Conservation (phyloP, 2,329 filamentous ascomycete genomes). For the Scedosporium aurantiacum region DNA sequence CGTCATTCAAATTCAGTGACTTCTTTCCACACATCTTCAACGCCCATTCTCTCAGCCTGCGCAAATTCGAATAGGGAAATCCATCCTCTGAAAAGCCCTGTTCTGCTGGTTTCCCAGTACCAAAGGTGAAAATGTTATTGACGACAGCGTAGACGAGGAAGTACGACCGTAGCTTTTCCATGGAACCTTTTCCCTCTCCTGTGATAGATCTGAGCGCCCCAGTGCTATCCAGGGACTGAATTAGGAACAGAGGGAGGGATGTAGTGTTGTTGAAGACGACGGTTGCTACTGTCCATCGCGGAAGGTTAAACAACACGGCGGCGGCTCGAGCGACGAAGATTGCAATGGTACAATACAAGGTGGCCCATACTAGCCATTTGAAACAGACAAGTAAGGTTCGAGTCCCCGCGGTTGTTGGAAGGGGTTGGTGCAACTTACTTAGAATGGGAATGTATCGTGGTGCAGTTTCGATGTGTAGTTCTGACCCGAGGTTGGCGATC, state of each 20-base stretch:
- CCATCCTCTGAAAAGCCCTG: constrained; percentile 17
- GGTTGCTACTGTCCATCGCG: constrained; percentile 32
- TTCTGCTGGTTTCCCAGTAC: constrained; percentile 33
- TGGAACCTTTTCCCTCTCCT: constrained; percentile 23
- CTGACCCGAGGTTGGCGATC: constrained; percentile 31
- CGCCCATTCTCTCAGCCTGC: background rate
- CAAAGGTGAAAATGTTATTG: constrained; percentile 52
- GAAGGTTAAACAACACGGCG: constrained; percentile 23
- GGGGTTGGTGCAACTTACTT: background rate
- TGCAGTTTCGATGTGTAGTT: constrained; percentile 25
- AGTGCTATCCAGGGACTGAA: constrained; percentile 32
- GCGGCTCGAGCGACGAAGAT: background rate
- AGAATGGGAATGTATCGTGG: constrained; percentile 25
- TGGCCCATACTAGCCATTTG: constrained; percentile 22
- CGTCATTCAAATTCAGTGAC: background rate
- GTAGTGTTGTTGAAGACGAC: constrained; percentile 40
- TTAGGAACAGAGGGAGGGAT: constrained; percentile 32
- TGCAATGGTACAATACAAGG: constrained; percentile 12
- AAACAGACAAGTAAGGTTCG: no score
- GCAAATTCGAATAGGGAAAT: background rate
- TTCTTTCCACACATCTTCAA: background rate
- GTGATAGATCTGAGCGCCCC: constrained; percentile 42
- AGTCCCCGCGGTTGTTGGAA: background rate
- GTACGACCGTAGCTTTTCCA: constrained; percentile 52
- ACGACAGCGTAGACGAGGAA: constrained; percentile 56